phyloP scores from a whole-genome alignment of 2,329 filamentous ascomycete species.

The Fusarium tanahbumbuense region DNA sequence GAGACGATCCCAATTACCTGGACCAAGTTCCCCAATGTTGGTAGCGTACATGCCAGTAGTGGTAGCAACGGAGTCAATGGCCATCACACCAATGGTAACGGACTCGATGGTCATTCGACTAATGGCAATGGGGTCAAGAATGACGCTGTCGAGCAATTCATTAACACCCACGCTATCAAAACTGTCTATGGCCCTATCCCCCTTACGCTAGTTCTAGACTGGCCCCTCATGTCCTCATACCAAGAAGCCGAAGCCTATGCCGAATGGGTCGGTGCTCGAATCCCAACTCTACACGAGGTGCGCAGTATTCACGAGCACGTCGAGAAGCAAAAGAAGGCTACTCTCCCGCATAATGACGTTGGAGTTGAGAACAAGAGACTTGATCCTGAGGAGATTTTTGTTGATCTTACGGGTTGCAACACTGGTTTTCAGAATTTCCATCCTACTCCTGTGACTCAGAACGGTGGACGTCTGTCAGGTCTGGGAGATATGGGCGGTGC shows the following conservation, averaged over 20 bases:
- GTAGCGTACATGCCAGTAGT: background rate
- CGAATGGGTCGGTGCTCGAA: no score
- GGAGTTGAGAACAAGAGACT: background rate
- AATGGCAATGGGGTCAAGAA: background rate
- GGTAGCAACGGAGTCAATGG: background rate
- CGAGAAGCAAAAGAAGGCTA: background rate
- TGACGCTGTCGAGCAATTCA: background rate
- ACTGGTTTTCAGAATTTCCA: background rate
- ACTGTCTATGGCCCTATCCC: no score
- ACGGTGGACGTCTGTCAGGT: background rate
- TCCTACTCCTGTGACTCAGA: background rate
- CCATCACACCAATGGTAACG: background rate
- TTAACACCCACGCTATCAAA: background rate
- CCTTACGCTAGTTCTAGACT: no score
- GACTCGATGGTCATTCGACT: background rate
- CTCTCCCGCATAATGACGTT: background rate
- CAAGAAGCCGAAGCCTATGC: no score
- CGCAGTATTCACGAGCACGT: no score
- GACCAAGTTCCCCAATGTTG: background rate
- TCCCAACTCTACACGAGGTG: no score
- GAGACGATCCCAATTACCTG: background rate
- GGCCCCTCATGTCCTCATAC: no score
- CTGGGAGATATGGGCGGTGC: constrained; percentile 1
- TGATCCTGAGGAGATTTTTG: background rate
- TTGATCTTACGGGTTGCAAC: background rate